Evolutionary conservation across 352 stramenopile species (phyloP), one percentile per base, ranked within the genome.

Genomic region (Globisporangium okanoganense): DNA sequence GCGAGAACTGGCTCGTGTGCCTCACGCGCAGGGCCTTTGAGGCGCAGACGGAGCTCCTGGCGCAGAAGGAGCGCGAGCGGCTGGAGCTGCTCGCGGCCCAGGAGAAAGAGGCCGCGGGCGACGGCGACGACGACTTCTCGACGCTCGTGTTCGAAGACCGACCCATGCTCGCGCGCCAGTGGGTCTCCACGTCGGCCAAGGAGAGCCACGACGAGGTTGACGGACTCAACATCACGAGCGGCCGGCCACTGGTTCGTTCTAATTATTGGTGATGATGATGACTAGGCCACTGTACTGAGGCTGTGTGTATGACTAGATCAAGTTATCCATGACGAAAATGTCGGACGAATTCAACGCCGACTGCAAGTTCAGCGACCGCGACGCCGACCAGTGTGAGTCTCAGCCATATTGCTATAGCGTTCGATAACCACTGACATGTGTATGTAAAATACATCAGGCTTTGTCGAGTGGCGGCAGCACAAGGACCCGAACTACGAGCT

Each of bases 401-500:
- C 5, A 14, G 43, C 13, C 29, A 3, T 33, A 33, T 33, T 33
- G 29, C 29, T n/a, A n/a, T n/a, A n/a, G n/a, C n/a, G n/a, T n/a
- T n/a, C n/a, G n/a, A n/a, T 41, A 14, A 12, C 36, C 36, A 41
- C 36, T 41, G 36, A 40, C 9, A 12, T 4, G 0, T 12, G 16
- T 40, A 12, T 16, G 35, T 16, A 40, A 44, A 47, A 48, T 1
- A 29, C 40, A 24, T 43, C 22, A 82, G 82, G 82, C 53, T 94
- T 94, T 72, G 80, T 92, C n/a, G 85, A 94, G 66, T 94, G 81
- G 76, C 65, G 82, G 36, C 82, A 91, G 63, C 85, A 94, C 62
- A 92, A 92, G 35, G 85, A 94, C 13, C 85, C 82, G 0, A 92
- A 90, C 56, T 90, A 90, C 43, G 85, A 94, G 48, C 75, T 94